Percentiles rank a stretch among this genome's conserved stretches.
These are phyloP conservation scores for Colletotrichum lupini DNA, from an alignment of 2,329 filamentous ascomycete species.

Conservation along the genomic window DNA sequence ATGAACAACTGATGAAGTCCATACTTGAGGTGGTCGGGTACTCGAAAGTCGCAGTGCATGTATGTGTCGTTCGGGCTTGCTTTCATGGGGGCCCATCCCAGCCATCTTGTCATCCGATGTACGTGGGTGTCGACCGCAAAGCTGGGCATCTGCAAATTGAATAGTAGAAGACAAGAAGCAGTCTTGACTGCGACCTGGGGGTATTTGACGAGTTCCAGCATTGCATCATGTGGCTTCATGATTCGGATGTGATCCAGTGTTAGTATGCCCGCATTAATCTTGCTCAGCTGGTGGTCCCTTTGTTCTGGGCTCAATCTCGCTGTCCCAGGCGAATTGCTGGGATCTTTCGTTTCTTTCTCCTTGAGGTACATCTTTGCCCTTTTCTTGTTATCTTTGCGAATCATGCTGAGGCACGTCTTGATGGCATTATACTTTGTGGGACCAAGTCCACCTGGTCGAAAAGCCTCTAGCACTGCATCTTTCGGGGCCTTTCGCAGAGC, in stretches of 20 bases:
- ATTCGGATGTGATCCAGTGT: slow-evolving; percentile 63
- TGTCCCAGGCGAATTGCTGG: slow-evolving; percentile 56
- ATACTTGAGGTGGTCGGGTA: slow-evolving; percentile 66
- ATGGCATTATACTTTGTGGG: slow-evolving; percentile 78
- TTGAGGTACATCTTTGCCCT: slow-evolving; percentile 55
- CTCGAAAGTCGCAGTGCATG: slow-evolving; percentile 62
- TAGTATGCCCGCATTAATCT: slow-evolving; percentile 68
- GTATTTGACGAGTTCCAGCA: slow-evolving; percentile 61
- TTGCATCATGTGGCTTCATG: slow-evolving; percentile 57
- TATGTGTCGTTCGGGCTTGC: slow-evolving; percentile 60
- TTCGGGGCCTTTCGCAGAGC: slow-evolving; percentile 70
- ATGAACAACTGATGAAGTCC: slow-evolving; percentile 66
- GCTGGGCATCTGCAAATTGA: slow-evolving; percentile 63
- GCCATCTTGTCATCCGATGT: slow-evolving; percentile 61
- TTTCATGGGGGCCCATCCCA: slow-evolving; percentile 65
- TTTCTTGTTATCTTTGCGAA: slow-evolving; percentile 73
- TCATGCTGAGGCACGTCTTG: slow-evolving; percentile 78
- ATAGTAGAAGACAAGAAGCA: slow-evolving; percentile 66
- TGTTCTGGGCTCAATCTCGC: slow-evolving; percentile 54
- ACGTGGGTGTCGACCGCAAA: slow-evolving; percentile 71
- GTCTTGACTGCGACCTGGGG: slow-evolving; percentile 69
- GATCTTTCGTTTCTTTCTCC: slow-evolving; percentile 52
- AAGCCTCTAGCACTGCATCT: slow-evolving; percentile 72
- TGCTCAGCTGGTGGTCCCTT: slow-evolving; percentile 67
- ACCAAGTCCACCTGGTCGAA: slow-evolving; percentile 77